Evolutionary conservation across 768 basidiomycete genomes (phyloP), one percentile per base, ranked within the genome.

Genomic region (Tricholoma furcatifolium): DNA sequence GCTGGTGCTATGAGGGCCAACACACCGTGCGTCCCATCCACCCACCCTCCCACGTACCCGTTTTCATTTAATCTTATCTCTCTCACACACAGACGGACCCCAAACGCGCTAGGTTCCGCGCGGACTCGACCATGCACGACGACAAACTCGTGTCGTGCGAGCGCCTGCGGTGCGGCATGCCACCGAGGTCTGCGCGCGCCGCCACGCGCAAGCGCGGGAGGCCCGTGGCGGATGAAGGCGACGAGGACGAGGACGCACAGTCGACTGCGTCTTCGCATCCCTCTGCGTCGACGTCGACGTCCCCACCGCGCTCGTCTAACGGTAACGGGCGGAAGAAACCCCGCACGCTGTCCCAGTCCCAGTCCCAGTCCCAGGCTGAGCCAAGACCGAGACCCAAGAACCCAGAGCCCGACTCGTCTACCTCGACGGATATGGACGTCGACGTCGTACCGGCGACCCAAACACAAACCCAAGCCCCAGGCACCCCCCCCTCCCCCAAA

Each of bases 1-100:
- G 89, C 1, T 92, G 88, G 88, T 92, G 89, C 61, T 91, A 90
- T 60, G 88, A 91, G 65, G 89, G 89, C 3, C 80, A 77, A 65
- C 89, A 92, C 65, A 91, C 89, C 7, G 84, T 85, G 46, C 55
- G 82, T 77, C 21, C 24, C 17, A 45, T 44, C 34, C 54, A 91
- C 85, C 80, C 1, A 90, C 91, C 60, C 48, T 68, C 39, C 90
- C 80, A 68, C 87, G 89, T 42, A 89, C 89, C 0, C 77, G 88
- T 9, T 52, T 39, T 31, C 51, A 39, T 44, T 35, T 46, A 50
- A 20, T 44, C 40, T 56, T 48, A 31, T 53, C 24, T 21, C n/a
- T n/a, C n/a, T n/a, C n/a, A 23, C 24, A 43, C 40, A 32, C 54
- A 91, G 88, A 85, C 80, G 1, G 89, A 91, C 59, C 49, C 68